Base-by-base conservation (phyloP, 2,329 filamentous ascomycete species). In the Nakataea oryzae region DNA sequence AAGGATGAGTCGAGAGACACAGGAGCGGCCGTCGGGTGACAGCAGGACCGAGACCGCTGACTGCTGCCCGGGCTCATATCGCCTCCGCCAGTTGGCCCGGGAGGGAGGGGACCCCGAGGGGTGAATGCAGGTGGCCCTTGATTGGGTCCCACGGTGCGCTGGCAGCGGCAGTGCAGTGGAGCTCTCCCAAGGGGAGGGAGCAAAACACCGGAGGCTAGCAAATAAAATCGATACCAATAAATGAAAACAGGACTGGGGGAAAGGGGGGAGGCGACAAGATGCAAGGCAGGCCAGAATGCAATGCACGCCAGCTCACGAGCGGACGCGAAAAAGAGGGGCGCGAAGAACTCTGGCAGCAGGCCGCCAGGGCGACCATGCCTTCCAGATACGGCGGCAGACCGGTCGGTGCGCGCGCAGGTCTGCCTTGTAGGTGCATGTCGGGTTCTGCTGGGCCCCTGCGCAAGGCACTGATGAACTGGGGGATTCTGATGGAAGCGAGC, bases 91-190 rank as follows among this genome's bases (percentile, higher is more conserved):
- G 41, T n/a, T 50, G 41, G 34, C 34, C 14, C 21, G 34, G 14
- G 34, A 47, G 41, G 41, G 11, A 12, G 54, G 50, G 28, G 54
- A 56, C 24, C 54, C 24, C 28, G 54, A 56, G 54, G 24, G 26
- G 24, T 27, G 54, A 27, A 56, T 56, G 56, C 59, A 54, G 62
- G 62, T 34, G 59, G 61, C 54, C 30, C 30, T 29, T 60, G 61
- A 62, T 61, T 60, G 62, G 59, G 59, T 58, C 59, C 54, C 58
- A 60, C 60, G 58, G n/a, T 64, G 63, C 62, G 62, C 60, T 62
- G 61, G 60, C 59, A 59, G 34, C 47, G 13, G 30, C 24, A 41
- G 27, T 34, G 27, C 58, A 28, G 59, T 62, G 55, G 60, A 57
- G 54, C 65, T 17, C 17, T 32, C 17, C 41, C 47, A 58, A 26